Percentiles rank a stretch among this genome's conserved stretches.
Evolutionary conservation across 202 grass and related monocot species (phyloP).

Genomic region (Carex sylvatica): DNA sequence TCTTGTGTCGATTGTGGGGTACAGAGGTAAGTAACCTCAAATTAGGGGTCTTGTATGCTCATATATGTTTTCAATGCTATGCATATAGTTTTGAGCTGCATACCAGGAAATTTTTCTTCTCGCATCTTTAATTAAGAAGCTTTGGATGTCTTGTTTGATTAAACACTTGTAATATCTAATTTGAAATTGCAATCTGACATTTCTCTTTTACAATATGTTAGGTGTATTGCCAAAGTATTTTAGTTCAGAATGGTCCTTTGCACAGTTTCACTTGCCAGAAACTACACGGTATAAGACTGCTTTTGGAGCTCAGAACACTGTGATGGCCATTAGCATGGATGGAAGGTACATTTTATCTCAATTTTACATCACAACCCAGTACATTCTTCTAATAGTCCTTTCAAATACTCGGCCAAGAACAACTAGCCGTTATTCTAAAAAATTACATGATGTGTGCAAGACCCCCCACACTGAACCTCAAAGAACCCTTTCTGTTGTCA

Average conservation of each 20-base stretch:
- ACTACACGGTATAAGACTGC: slow-evolving; percentile 38
- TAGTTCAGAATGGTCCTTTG: slow-evolving; percentile 81
- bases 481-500: background rate
- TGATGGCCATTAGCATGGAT: slow-evolving; percentile 63
- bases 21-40: background rate
- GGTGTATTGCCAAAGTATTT: slow-evolving; percentile 57
- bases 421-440: background rate
- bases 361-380: slow-evolving; percentile 3
- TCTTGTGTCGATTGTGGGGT: background rate
- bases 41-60: slow-evolving; percentile 5
- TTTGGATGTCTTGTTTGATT: background rate
- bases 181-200: slow-evolving; percentile 6
- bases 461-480: background rate
- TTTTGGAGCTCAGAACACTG: slow-evolving; percentile 63
- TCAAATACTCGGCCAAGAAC: background rate
- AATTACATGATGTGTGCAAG: background rate
- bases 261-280: slow-evolving; percentile 66
- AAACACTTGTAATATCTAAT: background rate
- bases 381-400: background rate
- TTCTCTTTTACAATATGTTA: slow-evolving; percentile 20
- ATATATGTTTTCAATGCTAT: background rate
- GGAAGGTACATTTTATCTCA: slow-evolving; percentile 49
- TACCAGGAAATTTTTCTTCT: background rate
- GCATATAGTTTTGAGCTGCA: background rate
- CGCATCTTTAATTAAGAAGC: background rate